Evolutionary conservation across 371 early-diverging fungal genomes (phyloP), one percentile per base, ranked within the genome.

Genomic region (Lichtheimia corymbifera): DNA sequence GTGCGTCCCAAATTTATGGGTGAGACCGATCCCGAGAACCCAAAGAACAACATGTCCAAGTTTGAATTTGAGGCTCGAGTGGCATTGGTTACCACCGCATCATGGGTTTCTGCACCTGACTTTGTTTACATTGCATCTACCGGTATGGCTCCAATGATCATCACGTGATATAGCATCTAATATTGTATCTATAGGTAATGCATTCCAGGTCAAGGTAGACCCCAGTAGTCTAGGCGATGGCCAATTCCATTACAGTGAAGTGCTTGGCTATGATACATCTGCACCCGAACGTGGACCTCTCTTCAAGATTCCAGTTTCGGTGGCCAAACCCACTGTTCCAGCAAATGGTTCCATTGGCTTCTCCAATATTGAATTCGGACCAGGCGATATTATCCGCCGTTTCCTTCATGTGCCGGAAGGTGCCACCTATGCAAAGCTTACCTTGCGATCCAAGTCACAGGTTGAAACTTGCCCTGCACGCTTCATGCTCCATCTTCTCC

Each of bases 271-370:
- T 70, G 96, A 97, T 67, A 84, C 94, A 2, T 53, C 80, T 20
- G 71, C 79, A 61, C 84, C 89, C 41, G 88, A 83, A 17, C 87
- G 87, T 28, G 95, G 94, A 4, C 88, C 92, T 7, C 74, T 96
- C 2, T 92, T 95, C 78, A 79, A 77, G 53, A 74, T 97, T 35
- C 97, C 97, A n/a, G 85, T 97, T 27, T 92, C 94, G 4, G 92
- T 97, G 17, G 87, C 88, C 59, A 97, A 96, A 76, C 95, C 96
- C 5, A 71, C 76, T 17, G 65, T 67, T 20, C 71, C 85, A 17
- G 61, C 66, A 15, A 73, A 79, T 14, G 83, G 85, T 0, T 81
- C 83, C 4, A 67, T 82, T 53, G 70, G 72, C 27, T 89, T 83
- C 66, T 68, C 81, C 20, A 73, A 82, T 18, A 67, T 92, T 30